phyloP scores from a whole-genome alignment of 129 eudicot species.

The Flaveria brownii region DNA sequence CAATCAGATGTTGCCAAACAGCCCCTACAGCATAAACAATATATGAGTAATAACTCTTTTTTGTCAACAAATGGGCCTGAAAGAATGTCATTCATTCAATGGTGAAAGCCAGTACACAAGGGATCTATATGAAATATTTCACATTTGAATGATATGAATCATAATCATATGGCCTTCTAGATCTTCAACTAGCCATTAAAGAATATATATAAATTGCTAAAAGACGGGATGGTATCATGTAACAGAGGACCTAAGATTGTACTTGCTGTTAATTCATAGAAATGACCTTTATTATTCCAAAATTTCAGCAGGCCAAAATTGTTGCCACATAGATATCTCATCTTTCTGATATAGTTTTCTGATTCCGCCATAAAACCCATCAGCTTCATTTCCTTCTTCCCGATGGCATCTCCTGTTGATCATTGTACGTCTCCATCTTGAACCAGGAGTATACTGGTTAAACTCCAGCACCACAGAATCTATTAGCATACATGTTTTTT shows the following conservation, averaged over 20 bases:
- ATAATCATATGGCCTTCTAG: slow-evolving; percentile 26
- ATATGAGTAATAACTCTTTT: not conserved
- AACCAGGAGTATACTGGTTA: slow-evolving; percentile 72
- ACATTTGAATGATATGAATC: slow-evolving; percentile 27
- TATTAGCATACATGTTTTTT: slow-evolving; percentile 30
- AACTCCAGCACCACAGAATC: slow-evolving; percentile 68
- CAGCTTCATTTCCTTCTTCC: slow-evolving; percentile 76
- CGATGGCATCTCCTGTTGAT: slow-evolving; percentile 60
- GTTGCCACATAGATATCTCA: slow-evolving; percentile 61
- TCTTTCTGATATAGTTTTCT: slow-evolving; percentile 42
- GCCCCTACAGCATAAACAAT: not conserved
- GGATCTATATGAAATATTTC: slow-evolving; percentile 20
- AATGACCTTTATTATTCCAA: slow-evolving; percentile 46
- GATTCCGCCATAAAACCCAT: slow-evolving; percentile 83
- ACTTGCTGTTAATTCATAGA: slow-evolving; percentile 26
- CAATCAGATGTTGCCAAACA: too few species aligned
- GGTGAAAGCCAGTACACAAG: slow-evolving; percentile 22
- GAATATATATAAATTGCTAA: slow-evolving; percentile 22
- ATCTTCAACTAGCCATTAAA: slow-evolving; percentile 29
- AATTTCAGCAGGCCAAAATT: slow-evolving; percentile 62
- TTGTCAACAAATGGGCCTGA: not conserved
- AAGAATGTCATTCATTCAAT: slow-evolving; percentile 16
- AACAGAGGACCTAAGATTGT: slow-evolving; percentile 16
- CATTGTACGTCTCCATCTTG: slow-evolving; percentile 68
- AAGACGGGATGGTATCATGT: not conserved